Percentiles rank a stretch among this genome's conserved stretches.
Conservation (phyloP, 441 rosid genomes). For the Kokia cookei region DNA sequence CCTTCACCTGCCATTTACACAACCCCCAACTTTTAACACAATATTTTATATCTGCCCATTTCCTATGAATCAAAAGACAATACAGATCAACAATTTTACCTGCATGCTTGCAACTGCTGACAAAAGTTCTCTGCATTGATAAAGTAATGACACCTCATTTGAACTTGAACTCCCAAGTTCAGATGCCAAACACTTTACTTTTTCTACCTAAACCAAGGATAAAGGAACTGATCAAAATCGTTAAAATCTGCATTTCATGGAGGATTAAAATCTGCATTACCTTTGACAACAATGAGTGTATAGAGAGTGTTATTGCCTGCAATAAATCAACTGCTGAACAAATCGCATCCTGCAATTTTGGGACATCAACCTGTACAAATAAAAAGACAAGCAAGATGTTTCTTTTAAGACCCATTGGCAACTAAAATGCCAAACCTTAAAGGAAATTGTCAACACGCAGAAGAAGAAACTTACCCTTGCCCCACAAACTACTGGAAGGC, state of each 20-base stretch:
- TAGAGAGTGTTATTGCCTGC: constrained; percentile 84
- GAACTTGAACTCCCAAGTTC: constrained; percentile 48
- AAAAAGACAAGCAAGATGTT: neutral
- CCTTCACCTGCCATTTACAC: constrained; percentile 47
- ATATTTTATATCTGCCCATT: neutral
- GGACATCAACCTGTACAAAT: constrained; percentile 62
- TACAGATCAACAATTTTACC: constrained; percentile 27
- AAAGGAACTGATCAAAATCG: neutral
- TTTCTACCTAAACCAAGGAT: constrained; percentile 42
- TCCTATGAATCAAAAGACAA: neutral
- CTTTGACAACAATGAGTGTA: constrained; percentile 57
- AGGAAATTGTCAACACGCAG: neutral
- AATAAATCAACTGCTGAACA: constrained; percentile 81
- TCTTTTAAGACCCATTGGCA: constrained; percentile 4
- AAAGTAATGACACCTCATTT: constrained; percentile 55
- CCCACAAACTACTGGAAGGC: constrained; percentile 76
- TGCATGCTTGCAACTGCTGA: constrained; percentile 55
- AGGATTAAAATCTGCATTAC: constrained; percentile 20
- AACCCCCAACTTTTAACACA: neutral
- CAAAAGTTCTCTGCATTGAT: constrained; percentile 55
- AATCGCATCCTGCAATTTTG: constrained; percentile 67
- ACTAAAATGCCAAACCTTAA: neutral
- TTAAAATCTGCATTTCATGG: neutral
- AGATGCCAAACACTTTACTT: constrained; percentile 37
- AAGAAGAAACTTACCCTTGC: constrained; percentile 48